A percentile compares a stretch with the other conserved stretches of the same genome.
Conservation (phyloP, 495 filamentous ascomycete genomes). For the Parachaetomium inaequale region DNA sequence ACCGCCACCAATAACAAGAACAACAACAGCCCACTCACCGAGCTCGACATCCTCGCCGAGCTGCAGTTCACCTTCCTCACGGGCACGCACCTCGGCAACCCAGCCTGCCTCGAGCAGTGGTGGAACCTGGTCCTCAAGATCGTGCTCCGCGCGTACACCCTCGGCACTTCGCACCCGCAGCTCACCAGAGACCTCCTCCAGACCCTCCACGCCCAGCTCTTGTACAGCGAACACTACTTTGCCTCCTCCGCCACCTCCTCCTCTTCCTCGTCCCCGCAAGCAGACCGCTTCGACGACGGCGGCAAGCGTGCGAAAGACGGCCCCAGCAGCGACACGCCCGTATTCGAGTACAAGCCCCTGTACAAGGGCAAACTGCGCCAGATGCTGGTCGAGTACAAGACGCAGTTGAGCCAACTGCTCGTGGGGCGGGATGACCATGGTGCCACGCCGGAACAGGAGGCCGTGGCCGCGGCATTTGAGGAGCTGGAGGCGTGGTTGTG, state of each 20-base stretch:
- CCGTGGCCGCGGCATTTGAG: slow-evolving; percentile 37
- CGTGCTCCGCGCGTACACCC: slow-evolving; percentile 62
- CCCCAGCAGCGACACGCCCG: slow-evolving; percentile 22
- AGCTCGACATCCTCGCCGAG: slow-evolving; percentile 70
- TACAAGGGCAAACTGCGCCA: slow-evolving; percentile 31
- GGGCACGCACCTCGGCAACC: slow-evolving; percentile 75
- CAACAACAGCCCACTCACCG: slow-evolving; percentile 6
- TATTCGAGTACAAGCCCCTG: slow-evolving; percentile 51
- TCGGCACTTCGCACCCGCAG: slow-evolving; percentile 52
- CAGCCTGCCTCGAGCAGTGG: slow-evolving; percentile 87
- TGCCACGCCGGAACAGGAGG: slow-evolving; percentile 29
- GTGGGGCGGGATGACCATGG: slow-evolving; percentile 27
- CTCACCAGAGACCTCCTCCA: slow-evolving; percentile 60
- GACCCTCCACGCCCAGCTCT: slow-evolving; percentile 66
- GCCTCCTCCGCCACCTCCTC: slow-evolving; percentile 21
- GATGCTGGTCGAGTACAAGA: slow-evolving; percentile 43
- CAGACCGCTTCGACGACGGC: slow-evolving; percentile 28
- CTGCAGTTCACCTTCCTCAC: slow-evolving; percentile 82
- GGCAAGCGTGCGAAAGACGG: neutral
- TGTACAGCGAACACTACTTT: slow-evolving; percentile 62
- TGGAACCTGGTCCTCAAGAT: slow-evolving; percentile 64
- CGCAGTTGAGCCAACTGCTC: slow-evolving; percentile 39
- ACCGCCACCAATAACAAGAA: neutral
- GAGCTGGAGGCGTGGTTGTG: slow-evolving; percentile 46
- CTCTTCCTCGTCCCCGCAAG: neutral